Evolutionary conservation across 495 filamentous ascomycete genomes (phyloP), one percentile per base, ranked within the genome.

Genomic region (Aspergillus bertholletiae): DNA sequence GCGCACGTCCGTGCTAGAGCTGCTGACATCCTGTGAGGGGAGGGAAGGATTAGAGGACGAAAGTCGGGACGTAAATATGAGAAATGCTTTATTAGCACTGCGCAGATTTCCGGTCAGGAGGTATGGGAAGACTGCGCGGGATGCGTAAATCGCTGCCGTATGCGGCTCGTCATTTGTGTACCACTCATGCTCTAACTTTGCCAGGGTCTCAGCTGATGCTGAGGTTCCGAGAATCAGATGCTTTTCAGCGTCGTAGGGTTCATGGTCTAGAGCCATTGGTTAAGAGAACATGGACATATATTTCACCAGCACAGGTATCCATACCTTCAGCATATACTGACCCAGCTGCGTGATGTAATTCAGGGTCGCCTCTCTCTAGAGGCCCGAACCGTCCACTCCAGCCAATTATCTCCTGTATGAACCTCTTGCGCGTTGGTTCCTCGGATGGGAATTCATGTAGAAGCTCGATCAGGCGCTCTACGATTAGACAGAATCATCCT

Each of bases 331-430:
- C 92, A 66, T 88, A 96, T 24, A 97, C 76, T 8, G 84, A 86
- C 39, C 94, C 94, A 20, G 87, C 87, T 46, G 95, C 92, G 73
- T 97, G 92, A 67, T 99, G 94, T 53, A 99, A 76, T 55, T 97
- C 95, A 5, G 95, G 90, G 61, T 99, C 94, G 43, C 94, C 94
- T 56, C 90, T 86, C 41, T 95, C 94, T 64, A 90, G 87, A 37
- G 93, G 88, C 55, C 92, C 92, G 63, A 81, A 85, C 61, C 86
- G 88, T 23, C 82, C 78, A 60, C 90, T 92, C 94, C 94, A 99
- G 53, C 83, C 81, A 63, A 97, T 87, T 63, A 91, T 87, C 67
- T 96, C 92, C 53, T 84, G 86, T 46, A 97, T 87, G 61, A 89
- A 96, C 64, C 88, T 85, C 83, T 96, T 97, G 69, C 90, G 80